Percentiles rank a stretch among this genome's conserved stretches.
Evolutionary conservation across 257 asterid species (phyloP).

Genomic region (Avicennia marina): DNA sequence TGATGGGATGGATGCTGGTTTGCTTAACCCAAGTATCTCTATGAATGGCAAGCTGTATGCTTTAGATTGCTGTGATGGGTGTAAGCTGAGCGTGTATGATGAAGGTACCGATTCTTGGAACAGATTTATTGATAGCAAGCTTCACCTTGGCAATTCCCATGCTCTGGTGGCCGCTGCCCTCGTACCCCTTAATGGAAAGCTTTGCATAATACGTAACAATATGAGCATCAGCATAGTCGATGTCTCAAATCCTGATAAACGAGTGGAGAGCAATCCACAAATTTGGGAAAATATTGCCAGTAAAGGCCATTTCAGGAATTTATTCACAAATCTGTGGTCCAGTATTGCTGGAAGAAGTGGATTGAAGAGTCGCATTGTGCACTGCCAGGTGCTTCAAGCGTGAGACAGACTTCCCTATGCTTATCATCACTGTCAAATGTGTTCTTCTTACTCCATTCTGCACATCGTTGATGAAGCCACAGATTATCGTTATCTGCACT

Average conservation of each 20-base stretch:
- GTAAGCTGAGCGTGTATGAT: slow-evolving; percentile 46
- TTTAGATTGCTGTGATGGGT: slow-evolving; percentile 56
- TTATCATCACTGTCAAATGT: not conserved
- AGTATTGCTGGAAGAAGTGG: slow-evolving; percentile 64
- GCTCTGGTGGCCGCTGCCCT: slow-evolving; percentile 64
- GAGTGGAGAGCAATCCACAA: slow-evolving; percentile 38
- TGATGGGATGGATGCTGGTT: slow-evolving; percentile 57
- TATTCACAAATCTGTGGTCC: slow-evolving; percentile 55
- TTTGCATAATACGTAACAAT: slow-evolving; percentile 53
- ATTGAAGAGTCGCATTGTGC: slow-evolving; percentile 61
- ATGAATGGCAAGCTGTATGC: slow-evolving; percentile 62
- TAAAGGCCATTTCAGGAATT: slow-evolving; percentile 43
- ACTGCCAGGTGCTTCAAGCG: slow-evolving; percentile 63
- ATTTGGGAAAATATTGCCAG: slow-evolving; percentile 51
- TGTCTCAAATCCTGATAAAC: slow-evolving; percentile 34
- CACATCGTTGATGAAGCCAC: not conserved
- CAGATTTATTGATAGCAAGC: slow-evolving; percentile 55
- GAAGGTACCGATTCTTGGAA: slow-evolving; percentile 46
- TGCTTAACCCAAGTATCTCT: slow-evolving; percentile 63
- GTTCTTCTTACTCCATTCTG: not conserved
- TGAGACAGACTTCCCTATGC: slow-evolving; percentile 8
- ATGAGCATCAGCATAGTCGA: slow-evolving; percentile 64
- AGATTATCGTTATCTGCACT: slow-evolving; percentile 9
- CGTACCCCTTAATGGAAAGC: slow-evolving; percentile 52
- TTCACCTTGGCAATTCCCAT: slow-evolving; percentile 49